Conservation (phyloP, 129 eudicot genomes). For the Rutidosis leptorrhynchoides region DNA sequence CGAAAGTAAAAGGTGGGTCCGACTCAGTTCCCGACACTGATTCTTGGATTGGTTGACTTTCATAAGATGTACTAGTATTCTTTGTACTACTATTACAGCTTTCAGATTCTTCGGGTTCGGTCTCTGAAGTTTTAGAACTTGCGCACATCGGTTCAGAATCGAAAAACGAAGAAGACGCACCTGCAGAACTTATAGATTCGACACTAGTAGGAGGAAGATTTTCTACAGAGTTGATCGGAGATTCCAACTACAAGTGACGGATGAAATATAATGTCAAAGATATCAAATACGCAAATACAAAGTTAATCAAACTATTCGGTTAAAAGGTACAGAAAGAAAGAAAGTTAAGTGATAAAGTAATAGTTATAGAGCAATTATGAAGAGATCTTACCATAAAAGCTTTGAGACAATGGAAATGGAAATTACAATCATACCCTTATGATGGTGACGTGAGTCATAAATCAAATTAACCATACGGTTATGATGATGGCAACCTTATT, state of each 20-base stretch:
- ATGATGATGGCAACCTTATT: constrained; percentile 5
- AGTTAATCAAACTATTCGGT: constrained; percentile 15
- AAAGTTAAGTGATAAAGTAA: too few species aligned
- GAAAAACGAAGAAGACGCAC: constrained; percentile 44
- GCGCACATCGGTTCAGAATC: constrained; percentile 38
- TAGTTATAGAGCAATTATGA: too few species aligned
- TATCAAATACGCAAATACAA: constrained; percentile 23
- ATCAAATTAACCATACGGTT: not conserved
- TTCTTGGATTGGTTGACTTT: constrained; percentile 39
- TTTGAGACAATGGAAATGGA: constrained; percentile 23
- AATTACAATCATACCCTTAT: constrained; percentile 30
- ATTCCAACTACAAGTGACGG: constrained; percentile 45
- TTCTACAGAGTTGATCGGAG: constrained; percentile 40
- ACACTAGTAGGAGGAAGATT: too few species aligned
- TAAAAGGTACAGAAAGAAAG: too few species aligned
- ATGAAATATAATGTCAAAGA: constrained; percentile 27
- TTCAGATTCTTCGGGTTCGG: constrained; percentile 46
- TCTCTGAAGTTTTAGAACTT: constrained; percentile 33
- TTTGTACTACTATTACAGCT: constrained; percentile 32
- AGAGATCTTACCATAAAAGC: constrained; percentile 32
- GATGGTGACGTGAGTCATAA: constrained; percentile 32
- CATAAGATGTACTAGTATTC: constrained; percentile 33
- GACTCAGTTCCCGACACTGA: constrained; percentile 24
- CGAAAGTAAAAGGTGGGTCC: constrained; percentile 18
- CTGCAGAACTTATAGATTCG: constrained; percentile 40